Evolutionary conservation across 2,329 filamentous ascomycete genomes (phyloP).

Genomic region (Curvularia sp.): DNA sequence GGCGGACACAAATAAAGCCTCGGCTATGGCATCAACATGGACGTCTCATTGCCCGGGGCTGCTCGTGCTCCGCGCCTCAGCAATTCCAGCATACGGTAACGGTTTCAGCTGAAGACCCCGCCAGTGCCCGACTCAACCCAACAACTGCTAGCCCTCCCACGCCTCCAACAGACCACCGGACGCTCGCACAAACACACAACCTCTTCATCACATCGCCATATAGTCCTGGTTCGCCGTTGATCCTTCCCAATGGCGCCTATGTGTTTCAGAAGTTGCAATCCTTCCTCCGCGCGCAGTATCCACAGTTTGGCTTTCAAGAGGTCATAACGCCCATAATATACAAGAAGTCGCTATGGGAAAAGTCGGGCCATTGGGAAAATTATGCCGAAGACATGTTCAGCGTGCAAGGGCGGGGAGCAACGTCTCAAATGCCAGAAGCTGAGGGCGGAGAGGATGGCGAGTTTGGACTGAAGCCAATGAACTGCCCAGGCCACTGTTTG

Average conservation of each 20-base stretch:
- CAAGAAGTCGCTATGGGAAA: constrained; percentile 85
- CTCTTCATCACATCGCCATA: constrained; percentile 81
- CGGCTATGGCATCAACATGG: constrained; percentile 15
- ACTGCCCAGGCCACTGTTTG: constrained; percentile 87
- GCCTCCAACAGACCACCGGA: constrained; percentile 58
- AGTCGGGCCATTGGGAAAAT: constrained; percentile 86
- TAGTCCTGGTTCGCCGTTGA: constrained; percentile 84
- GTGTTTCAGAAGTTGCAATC: constrained; percentile 84
- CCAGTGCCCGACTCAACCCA: constrained; percentile 39
- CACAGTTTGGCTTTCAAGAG: constrained; percentile 84
- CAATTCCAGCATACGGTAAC: constrained; percentile 34
- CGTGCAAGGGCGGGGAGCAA: constrained; percentile 65
- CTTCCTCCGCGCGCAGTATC: constrained; percentile 84
- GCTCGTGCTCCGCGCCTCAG: constrained; percentile 46
- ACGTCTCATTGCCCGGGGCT: constrained; percentile 29
- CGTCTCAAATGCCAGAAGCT: constrained; percentile 51
- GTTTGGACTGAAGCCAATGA: constrained; percentile 91
- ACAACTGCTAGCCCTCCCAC: constrained; percentile 45
- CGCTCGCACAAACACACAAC: constrained; percentile 64
- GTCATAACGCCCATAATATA: constrained; percentile 91
- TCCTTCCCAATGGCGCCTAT: constrained; percentile 79
- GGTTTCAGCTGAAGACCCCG: constrained; percentile 22
- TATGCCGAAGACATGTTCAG: constrained; percentile 94
- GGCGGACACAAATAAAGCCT: constrained; percentile 15
- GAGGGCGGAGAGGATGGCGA: constrained; percentile 69